These are phyloP conservation scores for Fusarium continuum DNA, from an alignment of 2,329 filamentous ascomycete species.

Conservation along the genomic window DNA sequence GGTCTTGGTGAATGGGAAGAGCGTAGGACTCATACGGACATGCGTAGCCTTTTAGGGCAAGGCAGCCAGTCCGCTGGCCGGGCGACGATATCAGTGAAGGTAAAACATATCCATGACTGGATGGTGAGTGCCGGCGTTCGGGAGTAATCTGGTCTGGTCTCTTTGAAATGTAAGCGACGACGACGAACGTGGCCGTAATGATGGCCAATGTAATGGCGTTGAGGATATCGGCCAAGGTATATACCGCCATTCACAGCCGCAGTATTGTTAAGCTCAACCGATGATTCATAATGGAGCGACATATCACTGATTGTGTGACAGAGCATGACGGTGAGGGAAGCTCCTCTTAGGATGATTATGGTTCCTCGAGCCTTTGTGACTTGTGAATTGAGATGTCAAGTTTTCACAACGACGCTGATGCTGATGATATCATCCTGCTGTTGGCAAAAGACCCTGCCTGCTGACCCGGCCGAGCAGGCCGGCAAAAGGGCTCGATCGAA, in stretches of 20 bases:
- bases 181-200: not conserved
- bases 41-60: slow-evolving; percentile 36
- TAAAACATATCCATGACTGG: slow-evolving; percentile 12
- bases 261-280: not conserved
- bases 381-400: not conserved
- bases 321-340: not conserved
- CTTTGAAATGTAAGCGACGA: not conserved
- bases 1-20: slow-evolving; percentile 39
- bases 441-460: too few species aligned
- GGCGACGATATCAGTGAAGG: slow-evolving; percentile 23
- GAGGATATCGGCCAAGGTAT: not conserved
- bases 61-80: slow-evolving; percentile 12
- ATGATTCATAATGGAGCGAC: not conserved
- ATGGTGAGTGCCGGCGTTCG: slow-evolving; percentile 26
- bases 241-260: not conserved
- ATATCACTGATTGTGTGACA: not conserved
- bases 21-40: slow-evolving; percentile 32
- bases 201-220: not conserved
- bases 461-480: too few species aligned
- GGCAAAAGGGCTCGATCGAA: not conserved
- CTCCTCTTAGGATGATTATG: too few species aligned
- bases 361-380: not conserved
- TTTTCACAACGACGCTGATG: not conserved
- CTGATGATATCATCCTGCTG: not conserved
- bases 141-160: slow-evolving; percentile 12